Percentiles rank a stretch among this genome's conserved stretches.
phyloP scores from a whole-genome alignment of 169 alveolate genomes.

The Fabrea salina region DNA sequence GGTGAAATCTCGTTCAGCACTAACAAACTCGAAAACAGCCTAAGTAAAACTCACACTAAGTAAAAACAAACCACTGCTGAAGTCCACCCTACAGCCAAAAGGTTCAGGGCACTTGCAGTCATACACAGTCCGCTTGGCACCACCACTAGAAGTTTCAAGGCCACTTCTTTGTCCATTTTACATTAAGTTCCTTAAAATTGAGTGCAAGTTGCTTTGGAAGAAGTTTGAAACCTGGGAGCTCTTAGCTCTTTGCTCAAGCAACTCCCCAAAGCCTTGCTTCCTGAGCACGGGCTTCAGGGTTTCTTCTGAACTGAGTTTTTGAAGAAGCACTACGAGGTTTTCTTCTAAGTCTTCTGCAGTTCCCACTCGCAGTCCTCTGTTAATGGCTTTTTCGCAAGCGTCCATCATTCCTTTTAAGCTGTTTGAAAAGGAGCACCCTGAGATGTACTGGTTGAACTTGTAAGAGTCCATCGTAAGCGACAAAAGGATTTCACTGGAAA shows the following conservation, averaged over 20 bases:
- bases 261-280: background rate
- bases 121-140: too few relatives aligned
- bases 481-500: background rate
- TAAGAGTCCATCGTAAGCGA: background rate
- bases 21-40: too few relatives aligned
- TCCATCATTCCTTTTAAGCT: background rate
- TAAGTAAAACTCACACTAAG: too few relatives aligned
- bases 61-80: too few relatives aligned
- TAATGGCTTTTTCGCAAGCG: background rate
- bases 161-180: too few relatives aligned
- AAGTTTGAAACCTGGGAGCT: background rate
- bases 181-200: constrained; percentile 4
- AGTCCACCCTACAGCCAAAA: too few relatives aligned
- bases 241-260: background rate
- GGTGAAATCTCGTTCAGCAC: too few relatives aligned
- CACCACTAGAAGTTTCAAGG: too few relatives aligned
- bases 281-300: background rate
- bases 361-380: background rate
- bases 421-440: background rate
- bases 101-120: too few relatives aligned
- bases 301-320: background rate
- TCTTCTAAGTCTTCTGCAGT: background rate
- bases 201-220: background rate
- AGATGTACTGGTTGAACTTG: background rate
- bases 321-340: background rate